Conservation (phyloP, 2,329 filamentous ascomycete species). For the Claviceps paspali region DNA sequence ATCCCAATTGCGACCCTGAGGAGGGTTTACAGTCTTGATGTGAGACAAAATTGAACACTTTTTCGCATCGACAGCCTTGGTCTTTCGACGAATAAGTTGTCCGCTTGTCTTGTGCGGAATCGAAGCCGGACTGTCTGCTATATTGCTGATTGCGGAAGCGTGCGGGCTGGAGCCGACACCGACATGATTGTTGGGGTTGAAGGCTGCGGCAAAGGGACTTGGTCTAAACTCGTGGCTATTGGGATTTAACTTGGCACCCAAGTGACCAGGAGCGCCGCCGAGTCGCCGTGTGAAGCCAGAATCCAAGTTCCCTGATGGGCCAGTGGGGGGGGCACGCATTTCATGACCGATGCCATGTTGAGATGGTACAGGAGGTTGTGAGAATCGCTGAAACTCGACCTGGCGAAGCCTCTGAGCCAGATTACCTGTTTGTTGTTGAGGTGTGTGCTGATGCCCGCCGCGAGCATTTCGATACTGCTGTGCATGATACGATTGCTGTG, state of each 20-base stretch:
- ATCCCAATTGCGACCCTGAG: constrained; percentile 45
- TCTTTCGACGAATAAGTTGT: constrained; percentile 54
- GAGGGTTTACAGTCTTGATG: constrained; percentile 37
- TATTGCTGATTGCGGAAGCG: constrained; percentile 40
- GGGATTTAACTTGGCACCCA: constrained; percentile 45
- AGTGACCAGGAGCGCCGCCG: constrained; percentile 33
- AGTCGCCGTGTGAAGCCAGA: constrained; percentile 36
- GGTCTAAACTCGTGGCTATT: constrained; percentile 71
- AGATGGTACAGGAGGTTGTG: constrained; percentile 25
- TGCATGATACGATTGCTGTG: constrained; percentile 29
- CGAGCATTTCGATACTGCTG: constrained; percentile 35
- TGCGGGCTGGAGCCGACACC: constrained; percentile 60
- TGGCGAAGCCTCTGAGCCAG: constrained; percentile 36
- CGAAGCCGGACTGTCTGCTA: constrained; percentile 17
- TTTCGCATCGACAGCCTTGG: constrained; percentile 53
- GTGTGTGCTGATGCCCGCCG: constrained; percentile 25
- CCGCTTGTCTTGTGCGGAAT: constrained; percentile 13
- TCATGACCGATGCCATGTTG: constrained; percentile 45
- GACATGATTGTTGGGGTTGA: constrained; percentile 55
- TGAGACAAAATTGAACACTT: constrained; percentile 44
- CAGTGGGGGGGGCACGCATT: constrained; percentile 56
- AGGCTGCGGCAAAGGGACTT: constrained; percentile 63
- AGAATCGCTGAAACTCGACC: constrained; percentile 36
- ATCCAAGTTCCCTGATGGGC: constrained; percentile 46
- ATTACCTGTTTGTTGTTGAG: constrained; percentile 26